Percentiles rank a stretch among this genome's conserved stretches.
phyloP scores from a whole-genome alignment of 179 eudicot genomes.

The Drosera spatulata region DNA sequence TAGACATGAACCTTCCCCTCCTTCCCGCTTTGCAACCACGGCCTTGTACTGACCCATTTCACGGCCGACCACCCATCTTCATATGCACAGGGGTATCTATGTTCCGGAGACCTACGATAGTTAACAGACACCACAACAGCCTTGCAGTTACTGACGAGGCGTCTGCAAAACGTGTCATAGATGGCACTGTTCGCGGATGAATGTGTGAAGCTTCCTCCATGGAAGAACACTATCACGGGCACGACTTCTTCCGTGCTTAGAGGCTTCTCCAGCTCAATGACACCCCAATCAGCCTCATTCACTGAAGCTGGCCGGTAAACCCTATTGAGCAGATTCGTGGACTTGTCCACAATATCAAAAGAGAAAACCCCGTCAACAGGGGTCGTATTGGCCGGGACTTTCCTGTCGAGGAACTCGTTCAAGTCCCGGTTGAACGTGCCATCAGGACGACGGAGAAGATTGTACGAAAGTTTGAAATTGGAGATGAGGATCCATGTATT shows the following conservation, averaged over 20 bases:
- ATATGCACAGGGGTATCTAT: conserved; percentile 36
- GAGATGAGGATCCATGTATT: conserved; percentile 93
- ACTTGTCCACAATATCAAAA: conserved; percentile 56
- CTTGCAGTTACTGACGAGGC: conserved; percentile 24
- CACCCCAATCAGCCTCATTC: conserved; percentile 23
- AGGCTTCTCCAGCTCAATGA: conserved; percentile 33
- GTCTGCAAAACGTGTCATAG: conserved; percentile 35
- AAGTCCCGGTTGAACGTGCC: conserved; percentile 81
- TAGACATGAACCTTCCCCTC: conserved; percentile 51
- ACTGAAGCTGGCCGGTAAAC: conserved; percentile 43
- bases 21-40: conserved; percentile 57
- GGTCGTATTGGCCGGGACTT: conserved; percentile 53
- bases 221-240: conserved; percentile 47
- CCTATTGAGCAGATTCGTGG: conserved; percentile 50
- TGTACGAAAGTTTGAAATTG: conserved; percentile 82
- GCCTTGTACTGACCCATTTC: conserved; percentile 64
- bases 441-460: conserved; percentile 16
- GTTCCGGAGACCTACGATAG: conserved; percentile 36
- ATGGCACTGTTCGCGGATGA: conserved; percentile 38
- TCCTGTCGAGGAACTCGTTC: conserved; percentile 74
- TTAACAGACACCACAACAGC: conserved; percentile 42
- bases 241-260: conserved; percentile 37
- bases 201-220: conserved; percentile 41
- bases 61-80: conserved; percentile 77
- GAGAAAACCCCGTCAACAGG: conserved; percentile 85